Base-by-base conservation (phyloP, 106 monocot genomes). In the Dioscorea dumetorum region DNA sequence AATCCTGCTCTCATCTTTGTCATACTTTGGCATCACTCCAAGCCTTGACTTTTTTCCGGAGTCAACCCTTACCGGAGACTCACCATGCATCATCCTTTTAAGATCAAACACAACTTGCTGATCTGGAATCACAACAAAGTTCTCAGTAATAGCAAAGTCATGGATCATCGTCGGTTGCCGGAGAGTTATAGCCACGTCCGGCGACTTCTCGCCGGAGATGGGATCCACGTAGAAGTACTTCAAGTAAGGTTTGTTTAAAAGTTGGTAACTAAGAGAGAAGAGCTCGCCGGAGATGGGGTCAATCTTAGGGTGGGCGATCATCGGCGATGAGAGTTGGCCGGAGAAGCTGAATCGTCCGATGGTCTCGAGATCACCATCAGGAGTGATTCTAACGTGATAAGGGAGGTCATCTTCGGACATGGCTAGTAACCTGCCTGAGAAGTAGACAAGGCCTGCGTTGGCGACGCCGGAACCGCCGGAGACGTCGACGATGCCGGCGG, bases 111-210 rank as follows among this genome's bases (percentile, higher is more conserved):
- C 83, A 0, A 88, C 68, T 61, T 87, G 87, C 18, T 84, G 83
- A 60, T 87, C 86, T 5, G 78, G 86, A 1, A 87, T 63, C 3
- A 87, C 76, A 5, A 77, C 70, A 70, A 22, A 67, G 62, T 79
- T 76, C 63, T 87, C 79, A 7, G 86, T 87, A 59, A 87, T 87
- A 12, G 86, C 86, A 64, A 82, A 82, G 73, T 86, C 85, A 63
- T 86, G 82, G 52, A 79, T 73, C 82, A 86, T 82, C 21, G 87
- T 80, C 8, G 87, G 83, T 49, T 76, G 58, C 5, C 74, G 32
- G 16, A 87, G 73, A 12, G 70, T 23, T 41, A 87, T 77, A 32
- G 57, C 66, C 14, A 87, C 77, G 48, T 87, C 87, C 0, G 56
- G 23, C 0, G 83, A 80, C 59, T 87, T 83, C 32, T 22, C 24